Conservation (phyloP, 2,329 filamentous ascomycete genomes). For the Fusarium duplospermum region DNA sequence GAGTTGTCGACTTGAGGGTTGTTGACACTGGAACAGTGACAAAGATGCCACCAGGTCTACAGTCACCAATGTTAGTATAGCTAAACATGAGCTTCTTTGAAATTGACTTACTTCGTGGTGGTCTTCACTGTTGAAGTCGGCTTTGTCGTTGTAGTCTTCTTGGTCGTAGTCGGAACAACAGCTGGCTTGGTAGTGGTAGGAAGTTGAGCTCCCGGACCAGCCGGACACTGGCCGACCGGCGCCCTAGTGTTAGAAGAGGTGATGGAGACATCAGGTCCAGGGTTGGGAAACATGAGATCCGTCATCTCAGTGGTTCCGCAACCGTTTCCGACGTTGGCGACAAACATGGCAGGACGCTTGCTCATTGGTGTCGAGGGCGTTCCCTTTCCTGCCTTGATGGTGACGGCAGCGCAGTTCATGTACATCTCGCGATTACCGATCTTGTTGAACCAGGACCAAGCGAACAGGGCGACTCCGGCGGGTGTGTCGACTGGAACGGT, state of each 20-base stretch:
- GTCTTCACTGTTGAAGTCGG: slow-evolving; percentile 4
- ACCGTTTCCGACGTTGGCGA: slow-evolving; percentile 71
- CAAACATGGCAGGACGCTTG: slow-evolving; percentile 73
- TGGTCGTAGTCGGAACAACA: background rate
- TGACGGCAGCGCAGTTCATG: slow-evolving; percentile 83
- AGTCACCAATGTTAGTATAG: background rate
- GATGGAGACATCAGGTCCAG: slow-evolving; percentile 51
- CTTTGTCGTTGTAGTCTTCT: slow-evolving; percentile 6
- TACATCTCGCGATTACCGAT: slow-evolving; percentile 85
- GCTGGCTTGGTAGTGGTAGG: slow-evolving; percentile 17
- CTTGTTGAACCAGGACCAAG: slow-evolving; percentile 83
- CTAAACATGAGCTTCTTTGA: background rate
- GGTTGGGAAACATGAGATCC: slow-evolving; percentile 73
- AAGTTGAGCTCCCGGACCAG: slow-evolving; percentile 35
- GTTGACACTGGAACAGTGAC: slow-evolving; percentile 17
- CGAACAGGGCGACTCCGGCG: slow-evolving; percentile 70
- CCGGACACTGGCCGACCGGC: slow-evolving; percentile 31
- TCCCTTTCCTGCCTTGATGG: slow-evolving; percentile 59
- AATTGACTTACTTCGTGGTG: slow-evolving; percentile 18
- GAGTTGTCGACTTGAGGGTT: slow-evolving; percentile 37
- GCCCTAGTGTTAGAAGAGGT: slow-evolving; percentile 51
- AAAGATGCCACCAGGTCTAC: slow-evolving; percentile 23
- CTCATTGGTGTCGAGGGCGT: slow-evolving; percentile 54
- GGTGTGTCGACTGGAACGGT: slow-evolving; percentile 63
- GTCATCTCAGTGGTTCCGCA: slow-evolving; percentile 55